Conservation (phyloP, 169 alveolate species). For the Eimeria brunetti region DNA sequence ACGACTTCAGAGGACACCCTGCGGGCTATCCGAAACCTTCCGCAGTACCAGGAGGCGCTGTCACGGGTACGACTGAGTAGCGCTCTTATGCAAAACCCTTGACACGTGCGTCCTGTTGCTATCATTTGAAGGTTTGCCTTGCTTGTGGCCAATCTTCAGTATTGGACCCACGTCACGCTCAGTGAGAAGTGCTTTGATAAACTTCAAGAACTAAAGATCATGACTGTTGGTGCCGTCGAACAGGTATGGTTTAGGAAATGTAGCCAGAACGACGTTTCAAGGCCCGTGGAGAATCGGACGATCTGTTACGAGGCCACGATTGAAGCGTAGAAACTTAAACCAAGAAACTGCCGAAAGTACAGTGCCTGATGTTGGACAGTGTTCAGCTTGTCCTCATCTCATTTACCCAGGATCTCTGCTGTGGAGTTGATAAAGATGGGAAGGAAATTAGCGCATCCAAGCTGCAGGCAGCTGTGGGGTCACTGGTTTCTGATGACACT, state of each 20-base stretch:
- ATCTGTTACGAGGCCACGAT: neutral
- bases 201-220: conserved; percentile 71
- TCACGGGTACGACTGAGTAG: conserved; percentile 50
- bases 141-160: conserved; percentile 28
- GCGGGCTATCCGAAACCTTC: conserved; percentile 77
- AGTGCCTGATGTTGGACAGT: neutral
- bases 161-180: conserved; percentile 79
- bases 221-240: conserved; percentile 77
- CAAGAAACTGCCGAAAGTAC: neutral
- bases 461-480: conserved; percentile 51
- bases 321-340: neutral
- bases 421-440: conserved; percentile 81
- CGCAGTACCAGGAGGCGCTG: conserved; percentile 82
- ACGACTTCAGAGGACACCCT: conserved; percentile 72
- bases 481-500: conserved; percentile 52
- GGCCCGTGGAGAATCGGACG: neutral
- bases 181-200: conserved; percentile 76
- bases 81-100: neutral
- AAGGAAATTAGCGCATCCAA: conserved; percentile 71
- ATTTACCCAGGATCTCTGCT: conserved; percentile 49
- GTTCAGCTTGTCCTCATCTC: neutral
- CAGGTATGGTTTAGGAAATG: conserved; percentile 56
- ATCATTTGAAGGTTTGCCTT: neutral
- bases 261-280: neutral
- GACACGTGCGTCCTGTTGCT: neutral